Conservation (phyloP, 345 rosid genomes). For the Geranium rotundifolium region DNA sequence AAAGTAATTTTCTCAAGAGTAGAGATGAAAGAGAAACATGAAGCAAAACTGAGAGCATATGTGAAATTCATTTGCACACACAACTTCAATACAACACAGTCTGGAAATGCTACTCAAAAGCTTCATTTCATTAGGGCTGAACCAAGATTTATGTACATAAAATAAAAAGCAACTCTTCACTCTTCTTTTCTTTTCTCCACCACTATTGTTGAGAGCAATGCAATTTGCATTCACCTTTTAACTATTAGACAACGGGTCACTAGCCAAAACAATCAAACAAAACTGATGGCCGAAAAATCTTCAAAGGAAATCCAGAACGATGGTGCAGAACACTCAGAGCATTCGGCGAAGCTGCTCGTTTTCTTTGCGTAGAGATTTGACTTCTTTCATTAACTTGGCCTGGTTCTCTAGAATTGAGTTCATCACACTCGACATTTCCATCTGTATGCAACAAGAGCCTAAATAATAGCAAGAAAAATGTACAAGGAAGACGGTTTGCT, state of each 20-base stretch:
- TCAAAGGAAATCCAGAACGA: background rate
- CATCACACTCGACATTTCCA: conserved; percentile 61
- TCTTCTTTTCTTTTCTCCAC: background rate
- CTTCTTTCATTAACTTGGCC: conserved; percentile 69
- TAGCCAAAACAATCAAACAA: background rate
- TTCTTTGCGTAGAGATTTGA: conserved; percentile 64
- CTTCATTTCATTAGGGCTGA: too few species aligned
- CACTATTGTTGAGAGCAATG: background rate
- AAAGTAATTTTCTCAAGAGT: too few species aligned
- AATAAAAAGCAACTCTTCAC: too few species aligned
- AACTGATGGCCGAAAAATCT: background rate
- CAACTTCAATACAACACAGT: too few species aligned
- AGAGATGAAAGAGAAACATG: too few species aligned
- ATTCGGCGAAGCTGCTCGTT: conserved; percentile 66
- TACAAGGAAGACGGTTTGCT: background rate
- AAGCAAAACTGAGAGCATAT: too few species aligned
- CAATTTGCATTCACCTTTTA: background rate
- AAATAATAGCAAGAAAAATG: background rate
- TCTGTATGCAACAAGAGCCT: conserved; percentile 22
- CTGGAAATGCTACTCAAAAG: too few species aligned
- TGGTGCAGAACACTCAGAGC: conserved; percentile 31
- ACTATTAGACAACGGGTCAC: background rate
- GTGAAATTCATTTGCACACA: too few species aligned
- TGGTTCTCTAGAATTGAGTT: conserved; percentile 70
- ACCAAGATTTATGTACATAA: too few species aligned